These are phyloP conservation scores for Tuber melanosporum DNA, from an alignment of 495 filamentous ascomycete species.

Conservation along the genomic window DNA sequence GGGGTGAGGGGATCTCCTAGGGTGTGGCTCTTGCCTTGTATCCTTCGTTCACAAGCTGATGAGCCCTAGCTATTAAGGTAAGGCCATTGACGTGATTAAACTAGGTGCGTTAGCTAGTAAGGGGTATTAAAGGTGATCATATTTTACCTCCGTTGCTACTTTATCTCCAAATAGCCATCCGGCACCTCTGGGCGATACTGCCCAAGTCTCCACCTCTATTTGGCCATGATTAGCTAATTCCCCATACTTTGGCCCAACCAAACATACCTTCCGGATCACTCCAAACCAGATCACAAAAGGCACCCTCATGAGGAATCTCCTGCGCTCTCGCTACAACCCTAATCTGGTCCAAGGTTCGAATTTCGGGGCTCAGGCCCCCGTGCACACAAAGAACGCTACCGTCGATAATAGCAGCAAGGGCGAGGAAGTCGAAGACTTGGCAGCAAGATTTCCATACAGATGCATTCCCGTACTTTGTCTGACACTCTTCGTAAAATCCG, in stretches of 20 bases:
- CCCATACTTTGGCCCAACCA: neutral
- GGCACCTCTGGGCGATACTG: constrained; percentile 85
- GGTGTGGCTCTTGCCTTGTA: constrained; percentile 62
- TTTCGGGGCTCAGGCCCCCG: constrained; percentile 92
- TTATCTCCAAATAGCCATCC: constrained; percentile 98
- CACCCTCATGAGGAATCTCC: constrained; percentile 96
- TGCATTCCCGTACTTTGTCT: constrained; percentile 95
- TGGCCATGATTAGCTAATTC: constrained; percentile 11
- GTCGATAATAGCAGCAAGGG: constrained; percentile 91
- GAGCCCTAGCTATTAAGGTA: constrained; percentile 87
- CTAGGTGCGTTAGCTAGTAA: constrained; percentile 28
- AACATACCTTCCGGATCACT: constrained; percentile 70
- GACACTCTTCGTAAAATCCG: constrained; percentile 97
- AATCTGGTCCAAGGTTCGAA: constrained; percentile 90
- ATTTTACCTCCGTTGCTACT: constrained; percentile 68
- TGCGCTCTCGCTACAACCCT: constrained; percentile 95
- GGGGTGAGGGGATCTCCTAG: neutral
- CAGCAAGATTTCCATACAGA: constrained; percentile 99
- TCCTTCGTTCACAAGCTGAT: constrained; percentile 95
- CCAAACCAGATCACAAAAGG: constrained; percentile 98
- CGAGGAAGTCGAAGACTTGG: constrained; percentile 97
- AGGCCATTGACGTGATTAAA: constrained; percentile 98
- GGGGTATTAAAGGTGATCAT: neutral
- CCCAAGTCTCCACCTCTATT: constrained; percentile 90
- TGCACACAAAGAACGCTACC: constrained; percentile 96